These are phyloP conservation scores for Podospora anserina DNA, from an alignment of 495 filamentous ascomycete genomes.

Conservation along the genomic window DNA sequence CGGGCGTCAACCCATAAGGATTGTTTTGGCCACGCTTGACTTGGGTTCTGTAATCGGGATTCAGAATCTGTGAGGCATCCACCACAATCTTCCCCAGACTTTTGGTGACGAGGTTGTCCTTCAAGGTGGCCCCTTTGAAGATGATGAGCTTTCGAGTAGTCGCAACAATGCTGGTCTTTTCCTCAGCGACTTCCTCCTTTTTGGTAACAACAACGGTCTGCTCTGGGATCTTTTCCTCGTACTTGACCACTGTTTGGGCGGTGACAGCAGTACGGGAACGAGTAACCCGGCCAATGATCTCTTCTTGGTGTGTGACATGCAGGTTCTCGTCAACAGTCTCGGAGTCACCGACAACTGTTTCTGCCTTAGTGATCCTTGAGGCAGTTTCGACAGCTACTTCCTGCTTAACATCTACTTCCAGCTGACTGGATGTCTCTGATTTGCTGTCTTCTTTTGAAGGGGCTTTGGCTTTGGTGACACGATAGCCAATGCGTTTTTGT, in stretches of 20 bases:
- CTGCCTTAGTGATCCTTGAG: not conserved
- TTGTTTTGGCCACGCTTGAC: conserved; percentile 40
- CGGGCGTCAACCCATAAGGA: conserved; percentile 47
- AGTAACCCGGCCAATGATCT: not conserved
- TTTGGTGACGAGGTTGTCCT: conserved; percentile 7
- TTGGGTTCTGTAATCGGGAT: conserved; percentile 27
- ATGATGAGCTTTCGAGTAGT: conserved; percentile 7
- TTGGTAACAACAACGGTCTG: not conserved
- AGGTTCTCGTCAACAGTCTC: not conserved
- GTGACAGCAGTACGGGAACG: not conserved
- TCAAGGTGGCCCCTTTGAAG: conserved; percentile 19
- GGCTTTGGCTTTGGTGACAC: not conserved
- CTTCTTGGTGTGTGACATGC: not conserved
- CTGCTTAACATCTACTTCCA: not conserved
- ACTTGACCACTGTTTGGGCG: not conserved
- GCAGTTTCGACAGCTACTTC: not conserved
- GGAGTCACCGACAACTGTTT: not conserved
- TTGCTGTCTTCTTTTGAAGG: not conserved
- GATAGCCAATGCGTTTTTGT: not conserved
- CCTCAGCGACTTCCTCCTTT: not conserved
- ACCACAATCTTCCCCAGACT: conserved; percentile 14
- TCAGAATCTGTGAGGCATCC: conserved; percentile 17
- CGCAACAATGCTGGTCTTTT: not conserved
- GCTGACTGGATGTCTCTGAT: not conserved
- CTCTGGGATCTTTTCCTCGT: not conserved